phyloP scores from a whole-genome alignment of 75 land plant species.

The Cunninghamia lanceolata region DNA sequence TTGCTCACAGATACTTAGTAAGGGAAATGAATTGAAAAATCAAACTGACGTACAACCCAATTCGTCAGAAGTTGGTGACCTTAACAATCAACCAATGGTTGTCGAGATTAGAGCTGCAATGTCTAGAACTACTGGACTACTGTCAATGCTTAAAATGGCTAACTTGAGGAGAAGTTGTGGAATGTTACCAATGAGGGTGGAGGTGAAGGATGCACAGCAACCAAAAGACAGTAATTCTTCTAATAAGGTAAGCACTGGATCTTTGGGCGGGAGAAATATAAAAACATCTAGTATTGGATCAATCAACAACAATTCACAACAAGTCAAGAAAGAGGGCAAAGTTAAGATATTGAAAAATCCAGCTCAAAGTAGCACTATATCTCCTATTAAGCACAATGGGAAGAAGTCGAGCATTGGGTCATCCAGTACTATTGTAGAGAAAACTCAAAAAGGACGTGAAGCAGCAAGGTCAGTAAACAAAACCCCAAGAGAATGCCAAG shows the following conservation, averaged over 20 bases:
- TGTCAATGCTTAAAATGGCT: constrained; percentile 2
- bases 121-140: background rate
- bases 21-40: background rate
- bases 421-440: background rate
- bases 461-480: no score
- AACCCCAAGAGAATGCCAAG: no score
- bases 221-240: constrained; percentile 1
- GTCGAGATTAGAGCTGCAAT: background rate
- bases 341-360: background rate
- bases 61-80: background rate
- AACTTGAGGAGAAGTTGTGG: constrained; percentile 7
- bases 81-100: background rate
- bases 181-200: constrained; percentile 4
- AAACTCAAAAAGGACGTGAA: background rate
- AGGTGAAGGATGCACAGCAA: constrained; percentile 1
- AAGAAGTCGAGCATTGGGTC: constrained; percentile 4
- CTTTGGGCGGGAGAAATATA: background rate
- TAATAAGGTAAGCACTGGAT: background rate
- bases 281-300: background rate
- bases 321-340: background rate
- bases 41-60: background rate
- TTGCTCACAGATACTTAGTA: background rate
- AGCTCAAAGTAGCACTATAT: background rate
- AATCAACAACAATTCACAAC: background rate
- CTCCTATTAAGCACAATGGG: background rate